These are phyloP conservation scores for Cichorium intybus DNA, from an alignment of 140 eudicot species.

Conservation along the genomic window DNA sequence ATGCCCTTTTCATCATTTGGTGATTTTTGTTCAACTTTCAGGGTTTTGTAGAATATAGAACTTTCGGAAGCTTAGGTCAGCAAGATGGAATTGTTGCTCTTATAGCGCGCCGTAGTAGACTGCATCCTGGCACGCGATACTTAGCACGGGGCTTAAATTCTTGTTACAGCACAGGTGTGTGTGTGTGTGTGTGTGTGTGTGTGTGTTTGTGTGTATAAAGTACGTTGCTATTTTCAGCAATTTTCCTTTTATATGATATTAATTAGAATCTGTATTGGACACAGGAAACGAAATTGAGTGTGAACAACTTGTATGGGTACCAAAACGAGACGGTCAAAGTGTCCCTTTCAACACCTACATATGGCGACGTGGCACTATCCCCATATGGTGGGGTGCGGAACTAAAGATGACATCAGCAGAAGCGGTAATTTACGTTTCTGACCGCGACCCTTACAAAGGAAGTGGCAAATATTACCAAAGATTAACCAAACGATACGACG, in stretches of 20 bases:
- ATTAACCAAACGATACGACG: slow-evolving; percentile 71
- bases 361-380: slow-evolving; percentile 94
- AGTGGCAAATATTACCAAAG: slow-evolving; percentile 83
- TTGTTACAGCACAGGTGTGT: slow-evolving; percentile 93
- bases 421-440: slow-evolving; percentile 87
- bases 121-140: slow-evolving; percentile 97
- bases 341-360: slow-evolving; percentile 80
- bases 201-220: too few relatives aligned
- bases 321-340: slow-evolving; percentile 60
- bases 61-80: slow-evolving; percentile 89
- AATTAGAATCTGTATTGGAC: slow-evolving; percentile 11
- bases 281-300: slow-evolving; percentile 97
- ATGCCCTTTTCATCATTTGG: neutral
- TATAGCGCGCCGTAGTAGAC: slow-evolving; percentile 91
- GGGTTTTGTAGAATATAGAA: slow-evolving; percentile 92
- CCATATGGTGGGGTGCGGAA: slow-evolving; percentile 99
- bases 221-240: neutral
- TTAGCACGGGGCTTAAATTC: slow-evolving; percentile 91
- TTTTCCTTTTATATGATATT: neutral
- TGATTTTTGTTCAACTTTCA: slow-evolving; percentile 30
- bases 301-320: slow-evolving; percentile 95
- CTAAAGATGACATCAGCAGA: slow-evolving; percentile 90
- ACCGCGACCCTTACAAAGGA: slow-evolving; percentile 84
- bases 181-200: too few relatives aligned
- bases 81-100: slow-evolving; percentile 91